A percentile compares a stretch with the other conserved stretches of the same genome.
These are phyloP conservation scores for Elongisporangium undulatum DNA, from an alignment of 352 stramenopile genomes.

Conservation along the genomic window DNA sequence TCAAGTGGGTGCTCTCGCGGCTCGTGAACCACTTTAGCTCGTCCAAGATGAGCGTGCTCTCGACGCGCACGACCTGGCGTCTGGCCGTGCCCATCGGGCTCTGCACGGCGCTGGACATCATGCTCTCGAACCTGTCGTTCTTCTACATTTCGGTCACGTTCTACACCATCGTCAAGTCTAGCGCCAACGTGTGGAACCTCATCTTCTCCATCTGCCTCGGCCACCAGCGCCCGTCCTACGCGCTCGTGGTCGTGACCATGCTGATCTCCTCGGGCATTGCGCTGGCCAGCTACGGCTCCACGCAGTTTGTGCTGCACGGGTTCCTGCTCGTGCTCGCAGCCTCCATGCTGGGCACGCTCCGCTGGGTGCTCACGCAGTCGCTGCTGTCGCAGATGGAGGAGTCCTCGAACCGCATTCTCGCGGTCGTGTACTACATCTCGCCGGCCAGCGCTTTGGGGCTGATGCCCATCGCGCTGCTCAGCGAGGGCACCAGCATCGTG, in stretches of 20 bases:
- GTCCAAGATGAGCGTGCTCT: slow-evolving; percentile 26
- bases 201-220: slow-evolving; percentile 77
- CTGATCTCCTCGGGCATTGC: slow-evolving; percentile 69
- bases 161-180: slow-evolving; percentile 83
- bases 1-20: slow-evolving; percentile 64
- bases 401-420: slow-evolving; percentile 55
- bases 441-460: slow-evolving; percentile 64
- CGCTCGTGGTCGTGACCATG: slow-evolving; percentile 49
- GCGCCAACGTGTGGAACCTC: slow-evolving; percentile 78
- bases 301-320: slow-evolving; percentile 67
- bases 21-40: slow-evolving; percentile 46
- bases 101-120: slow-evolving; percentile 81
- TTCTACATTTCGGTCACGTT: slow-evolving; percentile 87
- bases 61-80: slow-evolving; percentile 43
- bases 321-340: slow-evolving; percentile 70
- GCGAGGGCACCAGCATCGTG: slow-evolving; percentile 41
- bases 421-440: slow-evolving; percentile 83
- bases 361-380: slow-evolving; percentile 84
- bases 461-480: slow-evolving; percentile 57
- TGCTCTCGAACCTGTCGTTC: slow-evolving; percentile 79
- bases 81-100: slow-evolving; percentile 75
- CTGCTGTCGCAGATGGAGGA: slow-evolving; percentile 63
- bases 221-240: slow-evolving; percentile 56
- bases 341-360: slow-evolving; percentile 64
- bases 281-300: slow-evolving; percentile 69